These are phyloP conservation scores for Thinopyrum obtusiflorum DNA, from an alignment of 202 grass and related monocot genomes.

Conservation along the genomic window DNA sequence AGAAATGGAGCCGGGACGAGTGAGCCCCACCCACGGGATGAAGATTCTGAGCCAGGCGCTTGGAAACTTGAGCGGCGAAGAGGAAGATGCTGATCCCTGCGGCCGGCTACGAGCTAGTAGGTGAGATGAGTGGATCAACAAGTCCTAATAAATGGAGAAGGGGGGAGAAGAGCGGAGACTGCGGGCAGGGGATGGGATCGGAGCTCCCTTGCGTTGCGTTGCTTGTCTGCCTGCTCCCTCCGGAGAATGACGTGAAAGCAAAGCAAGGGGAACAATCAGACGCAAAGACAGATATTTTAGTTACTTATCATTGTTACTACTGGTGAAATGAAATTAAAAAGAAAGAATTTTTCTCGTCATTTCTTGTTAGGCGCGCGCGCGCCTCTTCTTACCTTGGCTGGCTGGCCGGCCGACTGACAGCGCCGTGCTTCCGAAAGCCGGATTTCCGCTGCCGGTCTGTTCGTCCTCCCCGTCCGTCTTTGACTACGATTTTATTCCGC, in stretches of 20 bases:
- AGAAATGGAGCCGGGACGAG: background rate
- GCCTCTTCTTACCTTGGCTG: constrained; percentile 6
- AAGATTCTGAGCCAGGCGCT: background rate
- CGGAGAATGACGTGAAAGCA: constrained; percentile 34
- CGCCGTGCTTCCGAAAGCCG: background rate
- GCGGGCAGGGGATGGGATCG: background rate
- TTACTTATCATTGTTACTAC: too few relatives aligned
- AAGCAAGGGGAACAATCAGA: constrained; percentile 10
- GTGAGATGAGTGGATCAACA: background rate
- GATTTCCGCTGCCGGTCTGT: background rate
- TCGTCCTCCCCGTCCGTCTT: background rate
- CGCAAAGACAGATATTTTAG: background rate
- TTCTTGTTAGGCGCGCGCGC: too few relatives aligned
- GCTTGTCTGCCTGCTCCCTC: background rate
- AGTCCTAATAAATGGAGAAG: background rate
- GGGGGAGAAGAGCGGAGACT: background rate
- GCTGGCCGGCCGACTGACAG: background rate
- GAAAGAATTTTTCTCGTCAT: too few relatives aligned
- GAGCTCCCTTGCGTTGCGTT: background rate
- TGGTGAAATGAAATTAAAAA: too few relatives aligned
- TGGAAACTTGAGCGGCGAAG: background rate
- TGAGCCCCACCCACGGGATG: background rate
- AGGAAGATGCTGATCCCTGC: background rate
- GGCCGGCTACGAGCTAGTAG: background rate
- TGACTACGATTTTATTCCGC: background rate